Base-by-base conservation (phyloP, 202 grass and related monocot genomes). In the Zoysia matrella region DNA sequence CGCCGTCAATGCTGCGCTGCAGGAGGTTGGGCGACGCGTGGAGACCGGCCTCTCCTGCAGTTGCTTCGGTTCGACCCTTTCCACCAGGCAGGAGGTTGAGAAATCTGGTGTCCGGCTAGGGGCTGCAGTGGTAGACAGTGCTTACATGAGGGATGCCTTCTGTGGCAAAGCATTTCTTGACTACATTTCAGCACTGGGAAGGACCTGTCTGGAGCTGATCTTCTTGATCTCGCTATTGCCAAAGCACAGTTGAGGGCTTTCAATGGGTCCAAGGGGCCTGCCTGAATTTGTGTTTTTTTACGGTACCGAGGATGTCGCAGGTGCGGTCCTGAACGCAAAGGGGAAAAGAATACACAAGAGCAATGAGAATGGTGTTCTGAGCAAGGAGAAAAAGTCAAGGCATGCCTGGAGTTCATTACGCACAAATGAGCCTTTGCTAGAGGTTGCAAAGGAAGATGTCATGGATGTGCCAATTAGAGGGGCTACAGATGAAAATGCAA, bases 211-310 rank as follows among this genome's bases (percentile, higher is more conserved):
- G 78, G 77, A 3, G 72, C 67, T 11, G 80, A 87, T 40, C 85
- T 67, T 54, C 79, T 97, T 43, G 89, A 94, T 58, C 77, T 94
- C 46, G 77, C 54, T 53, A 88, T 75, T 46, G 76, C 85, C 63
- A 89, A 65, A 64, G 83, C 89, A 16, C 94, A 97, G 88, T 76
- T 97, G 67, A 92, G 74, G 50, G 86, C 91, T 0, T 94, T 94
- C 77, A 89, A 92, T 75, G 75, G 85, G 86, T 71, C 65, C 44
- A 62, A 79, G 85, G 70, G 85, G 84, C 5, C 89, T 97, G 40
- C 81, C 91, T 13, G 83, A 86, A 73, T 97, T 92, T 85, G 49
- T 82, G 22, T 46, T 68, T 36, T 86, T 52, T 65, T 51, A 65
- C 52, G 86, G 79, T 39, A 84, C 94, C 78, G 85, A 89, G 70